Evolutionary conservation across 768 basidiomycete genomes (phyloP), one percentile per base, ranked within the genome.

Genomic region (Crucibulum laeve): DNA sequence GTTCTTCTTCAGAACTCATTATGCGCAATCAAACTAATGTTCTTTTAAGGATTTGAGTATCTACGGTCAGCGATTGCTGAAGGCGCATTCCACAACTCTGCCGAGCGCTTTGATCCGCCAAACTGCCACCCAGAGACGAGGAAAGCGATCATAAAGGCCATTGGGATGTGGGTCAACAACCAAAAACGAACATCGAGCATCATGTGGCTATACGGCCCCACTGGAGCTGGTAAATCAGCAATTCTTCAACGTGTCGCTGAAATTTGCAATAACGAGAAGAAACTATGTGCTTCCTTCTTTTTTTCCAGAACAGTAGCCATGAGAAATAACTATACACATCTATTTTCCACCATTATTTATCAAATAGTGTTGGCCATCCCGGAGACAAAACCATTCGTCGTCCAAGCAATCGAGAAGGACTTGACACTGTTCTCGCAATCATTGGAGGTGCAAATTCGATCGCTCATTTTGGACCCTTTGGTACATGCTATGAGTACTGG

Each of bases 211-310:
- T 25, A 43, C 19, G 58, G 61, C 2, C 50, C 55, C 3, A 57
- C 57, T 18, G 59, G 62, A 0, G 46, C 52, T 1, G 61, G 60
- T 1, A 62, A 61, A 38, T 53, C 61, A 0, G 53, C 56, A 0
- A 42, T 69, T 8, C 52, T 53, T 8, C 64, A 64, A 25, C 58
- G 61, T 0, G 48, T 66, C 1, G 58, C 63, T 7, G 52, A 64
- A 23, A 17, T 24, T 2, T 43, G 41, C 14, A 14, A 28, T 3
- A 38, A 25, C 3, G 32, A 40, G 14, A 40, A 21, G 2, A 33
- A 28, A 4, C 47, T 56, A 13, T 47, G 42, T 15, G 53, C 44
- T 6, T 51, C 42, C 18, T 53, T 56, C 35, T 53, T 61, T 45
- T 59, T 55, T 35, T 56, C 48, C 4, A 25, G 51, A 25, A 32